Evolutionary conservation across 2,329 filamentous ascomycete species (phyloP).

Genomic region (Beauveria sp.): DNA sequence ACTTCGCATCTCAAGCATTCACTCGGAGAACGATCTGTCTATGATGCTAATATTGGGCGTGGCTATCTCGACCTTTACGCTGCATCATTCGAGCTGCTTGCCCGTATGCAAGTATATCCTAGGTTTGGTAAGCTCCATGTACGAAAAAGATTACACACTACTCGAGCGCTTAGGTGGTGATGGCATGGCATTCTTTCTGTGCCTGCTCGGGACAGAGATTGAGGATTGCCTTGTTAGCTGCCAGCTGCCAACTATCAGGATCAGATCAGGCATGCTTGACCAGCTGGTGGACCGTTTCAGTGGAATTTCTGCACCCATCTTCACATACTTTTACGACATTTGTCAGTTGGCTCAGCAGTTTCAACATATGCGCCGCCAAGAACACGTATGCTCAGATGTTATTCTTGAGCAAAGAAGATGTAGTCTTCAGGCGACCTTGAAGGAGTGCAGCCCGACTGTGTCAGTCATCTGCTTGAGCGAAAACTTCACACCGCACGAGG

Average conservation of each 20-base stretch:
- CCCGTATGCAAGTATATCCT: constrained; percentile 7
- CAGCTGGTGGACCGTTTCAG: constrained; percentile 8
- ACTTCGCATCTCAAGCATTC: constrained; percentile 1
- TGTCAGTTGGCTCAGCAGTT: constrained; percentile 5
- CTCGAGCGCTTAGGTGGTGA: constrained; percentile 1
- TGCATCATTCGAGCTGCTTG: constrained; percentile 4
- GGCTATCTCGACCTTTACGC: constrained; percentile 8
- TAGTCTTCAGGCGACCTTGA: neutral
- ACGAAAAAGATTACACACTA: neutral
- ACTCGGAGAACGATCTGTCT: neutral
- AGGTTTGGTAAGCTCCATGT: neutral
- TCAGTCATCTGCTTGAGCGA: neutral
- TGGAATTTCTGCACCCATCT: constrained; percentile 10
- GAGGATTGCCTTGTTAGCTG: constrained; percentile 7
- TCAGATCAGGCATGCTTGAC: neutral
- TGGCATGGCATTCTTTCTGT: constrained; percentile 8
- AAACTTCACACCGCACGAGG: constrained; percentile 2
- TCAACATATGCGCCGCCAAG: neutral
- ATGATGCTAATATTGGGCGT: constrained; percentile 11
- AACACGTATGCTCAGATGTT: neutral
- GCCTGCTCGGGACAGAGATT: constrained; percentile 10
- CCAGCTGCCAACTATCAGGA: constrained; percentile 6
- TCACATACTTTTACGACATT: constrained; percentile 9
- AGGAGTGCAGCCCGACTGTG: neutral
- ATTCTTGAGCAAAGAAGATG: neutral